Conservation (phyloP, 441 rosid genomes). For the Syzygium malaccense region DNA sequence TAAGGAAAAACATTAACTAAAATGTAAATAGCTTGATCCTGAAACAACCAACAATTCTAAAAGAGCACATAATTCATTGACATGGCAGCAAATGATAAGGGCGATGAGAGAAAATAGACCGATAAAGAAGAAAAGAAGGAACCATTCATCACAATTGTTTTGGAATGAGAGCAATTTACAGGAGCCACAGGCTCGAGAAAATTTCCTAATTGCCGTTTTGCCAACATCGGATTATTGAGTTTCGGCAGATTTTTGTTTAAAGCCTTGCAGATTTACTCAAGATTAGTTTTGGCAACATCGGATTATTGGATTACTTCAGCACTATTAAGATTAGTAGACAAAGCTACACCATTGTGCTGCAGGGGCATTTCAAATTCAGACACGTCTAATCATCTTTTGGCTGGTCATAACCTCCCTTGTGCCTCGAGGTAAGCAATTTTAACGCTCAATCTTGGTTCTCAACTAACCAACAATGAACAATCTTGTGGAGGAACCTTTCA, state of each 20-base stretch:
- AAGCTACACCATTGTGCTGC: background rate
- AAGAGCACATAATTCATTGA: background rate
- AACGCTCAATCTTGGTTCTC: background rate
- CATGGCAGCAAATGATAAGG: background rate
- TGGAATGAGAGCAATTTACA: background rate
- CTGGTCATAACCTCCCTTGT: background rate
- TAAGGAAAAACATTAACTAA: background rate
- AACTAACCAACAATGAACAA: background rate
- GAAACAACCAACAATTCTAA: background rate
- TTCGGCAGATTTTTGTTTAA: background rate
- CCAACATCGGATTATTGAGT: background rate
- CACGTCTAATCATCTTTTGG: background rate
- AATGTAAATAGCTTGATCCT: background rate
- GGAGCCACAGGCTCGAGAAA: background rate
- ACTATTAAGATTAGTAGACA: background rate
- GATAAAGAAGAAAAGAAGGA: background rate
- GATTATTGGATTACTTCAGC: background rate
- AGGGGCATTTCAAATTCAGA: background rate
- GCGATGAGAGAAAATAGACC: background rate
- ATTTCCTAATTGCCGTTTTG: background rate
- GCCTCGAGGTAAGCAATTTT: background rate
- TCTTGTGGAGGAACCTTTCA: background rate
- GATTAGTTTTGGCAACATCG: background rate
- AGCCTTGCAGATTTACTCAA: background rate
- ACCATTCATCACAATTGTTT: background rate